phyloP scores from a whole-genome alignment of 106 monocot species.

The Phalaenopsis equestris region DNA sequence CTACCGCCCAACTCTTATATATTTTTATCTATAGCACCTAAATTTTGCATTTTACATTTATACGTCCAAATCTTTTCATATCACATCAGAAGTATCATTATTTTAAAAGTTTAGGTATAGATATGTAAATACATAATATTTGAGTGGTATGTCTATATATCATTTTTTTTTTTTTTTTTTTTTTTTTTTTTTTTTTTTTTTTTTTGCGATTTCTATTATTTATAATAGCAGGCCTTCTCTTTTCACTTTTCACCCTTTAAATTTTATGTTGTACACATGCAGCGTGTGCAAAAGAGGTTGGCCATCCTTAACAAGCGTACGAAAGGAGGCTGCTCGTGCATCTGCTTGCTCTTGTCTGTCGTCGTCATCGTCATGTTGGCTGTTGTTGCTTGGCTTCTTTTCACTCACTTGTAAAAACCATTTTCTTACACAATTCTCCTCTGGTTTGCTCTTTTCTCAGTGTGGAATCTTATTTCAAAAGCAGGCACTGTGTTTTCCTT shows the following conservation, averaged over 20 bases:
- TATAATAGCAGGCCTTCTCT: no score
- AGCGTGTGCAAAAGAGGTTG: slow-evolving; percentile 83
- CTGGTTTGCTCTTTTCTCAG: background rate
- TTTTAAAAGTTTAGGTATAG: no score
- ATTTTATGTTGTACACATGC: slow-evolving; percentile 6
- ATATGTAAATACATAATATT: no score
- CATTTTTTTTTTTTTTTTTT: no score
- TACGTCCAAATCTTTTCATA: no score
- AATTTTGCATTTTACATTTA: no score
- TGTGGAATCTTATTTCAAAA: background rate
- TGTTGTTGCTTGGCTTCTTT: slow-evolving; percentile 46
- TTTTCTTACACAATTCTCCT: background rate
- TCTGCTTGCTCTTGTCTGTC: slow-evolving; percentile 45
- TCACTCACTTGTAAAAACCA: slow-evolving; percentile 52
- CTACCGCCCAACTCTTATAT: no score
- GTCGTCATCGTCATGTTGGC: slow-evolving; percentile 49
- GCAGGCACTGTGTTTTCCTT: background rate
- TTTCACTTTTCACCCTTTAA: background rate
- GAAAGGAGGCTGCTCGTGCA: slow-evolving; percentile 72
- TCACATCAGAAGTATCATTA: no score
- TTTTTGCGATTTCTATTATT: no score
- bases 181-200: no score
- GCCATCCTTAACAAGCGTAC: slow-evolving; percentile 57
- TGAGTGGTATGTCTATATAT: no score
- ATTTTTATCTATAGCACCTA: no score